phyloP scores from a whole-genome alignment of 2,329 filamentous ascomycete genomes.

The Colletotrichum salicis region DNA sequence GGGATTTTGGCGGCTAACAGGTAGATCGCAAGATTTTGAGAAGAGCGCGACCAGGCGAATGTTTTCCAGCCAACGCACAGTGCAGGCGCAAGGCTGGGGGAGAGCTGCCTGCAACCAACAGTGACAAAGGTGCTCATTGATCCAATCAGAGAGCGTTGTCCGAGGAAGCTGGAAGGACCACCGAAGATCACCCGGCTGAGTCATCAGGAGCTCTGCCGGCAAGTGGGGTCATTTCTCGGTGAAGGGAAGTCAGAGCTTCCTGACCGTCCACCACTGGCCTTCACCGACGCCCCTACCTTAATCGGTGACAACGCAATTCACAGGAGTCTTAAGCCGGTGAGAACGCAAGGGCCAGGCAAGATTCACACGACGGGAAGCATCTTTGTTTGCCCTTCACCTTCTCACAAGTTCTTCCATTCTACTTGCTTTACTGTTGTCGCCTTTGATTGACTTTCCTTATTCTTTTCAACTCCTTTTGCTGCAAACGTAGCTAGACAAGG shows the following conservation, averaged over 20 bases:
- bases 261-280: neutral
- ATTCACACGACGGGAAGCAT: too few species aligned
- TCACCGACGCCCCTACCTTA: too few species aligned
- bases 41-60: constrained; percentile 24
- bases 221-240: neutral
- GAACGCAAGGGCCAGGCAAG: too few species aligned
- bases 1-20: constrained; percentile 8
- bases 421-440: too few species aligned
- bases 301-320: too few species aligned
- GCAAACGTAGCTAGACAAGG: too few species aligned
- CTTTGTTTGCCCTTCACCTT: too few species aligned
- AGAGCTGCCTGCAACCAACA: constrained; percentile 24
- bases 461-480: too few species aligned
- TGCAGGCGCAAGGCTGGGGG: constrained; percentile 22
- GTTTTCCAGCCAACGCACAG: constrained; percentile 26
- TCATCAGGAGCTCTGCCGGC: neutral
- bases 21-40: constrained; percentile 30
- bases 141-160: constrained; percentile 11
- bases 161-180: neutral
- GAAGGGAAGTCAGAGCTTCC: neutral
- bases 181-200: constrained; percentile 28
- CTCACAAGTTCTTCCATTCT: too few species aligned
- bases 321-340: too few species aligned
- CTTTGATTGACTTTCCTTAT: too few species aligned
- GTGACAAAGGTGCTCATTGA: neutral